Percentiles rank a stretch among this genome's conserved stretches.
Conservation (phyloP, 345 rosid genomes). For the Physaria fendleri region DNA sequence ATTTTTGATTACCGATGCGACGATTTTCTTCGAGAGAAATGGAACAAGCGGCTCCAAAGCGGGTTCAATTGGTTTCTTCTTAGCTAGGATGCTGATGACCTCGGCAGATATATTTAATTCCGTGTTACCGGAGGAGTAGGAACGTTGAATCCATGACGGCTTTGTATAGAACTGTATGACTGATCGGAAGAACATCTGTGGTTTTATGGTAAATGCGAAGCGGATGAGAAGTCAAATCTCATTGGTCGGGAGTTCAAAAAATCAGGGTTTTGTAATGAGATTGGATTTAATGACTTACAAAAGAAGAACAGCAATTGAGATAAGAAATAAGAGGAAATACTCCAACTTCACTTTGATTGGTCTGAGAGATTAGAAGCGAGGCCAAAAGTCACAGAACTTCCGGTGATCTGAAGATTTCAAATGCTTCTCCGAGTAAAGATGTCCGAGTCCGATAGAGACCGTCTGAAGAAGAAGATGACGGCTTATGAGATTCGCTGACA, state of each 20-base stretch:
- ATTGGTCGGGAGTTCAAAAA: conserved; percentile 5
- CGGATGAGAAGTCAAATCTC: conserved; percentile 16
- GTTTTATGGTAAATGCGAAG: conserved; percentile 24
- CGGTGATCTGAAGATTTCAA: conserved; percentile 1
- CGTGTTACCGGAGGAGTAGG: conserved; percentile 13
- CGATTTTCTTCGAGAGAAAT: conserved; percentile 37
- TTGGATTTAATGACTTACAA: background rate
- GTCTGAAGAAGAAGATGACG: conserved; percentile 21
- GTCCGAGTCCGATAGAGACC: background rate
- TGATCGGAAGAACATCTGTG: conserved; percentile 27
- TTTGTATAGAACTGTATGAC: conserved; percentile 16
- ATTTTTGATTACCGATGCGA: conserved; percentile 43
- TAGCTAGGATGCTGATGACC: conserved; percentile 39
- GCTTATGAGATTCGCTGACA: no score
- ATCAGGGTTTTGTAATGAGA: background rate
- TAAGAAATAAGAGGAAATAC: background rate
- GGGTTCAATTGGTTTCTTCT: conserved; percentile 51
- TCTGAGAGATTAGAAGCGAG: background rate
- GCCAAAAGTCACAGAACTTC: background rate
- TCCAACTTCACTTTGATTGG: background rate
- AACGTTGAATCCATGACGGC: conserved; percentile 24
- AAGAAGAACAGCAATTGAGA: background rate
- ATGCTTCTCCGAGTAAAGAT: background rate
- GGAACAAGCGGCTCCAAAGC: conserved; percentile 57
- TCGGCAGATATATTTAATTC: conserved; percentile 37